phyloP scores from a whole-genome alignment of 345 rosid genomes.

The Eucalyptus tenuipes region DNA sequence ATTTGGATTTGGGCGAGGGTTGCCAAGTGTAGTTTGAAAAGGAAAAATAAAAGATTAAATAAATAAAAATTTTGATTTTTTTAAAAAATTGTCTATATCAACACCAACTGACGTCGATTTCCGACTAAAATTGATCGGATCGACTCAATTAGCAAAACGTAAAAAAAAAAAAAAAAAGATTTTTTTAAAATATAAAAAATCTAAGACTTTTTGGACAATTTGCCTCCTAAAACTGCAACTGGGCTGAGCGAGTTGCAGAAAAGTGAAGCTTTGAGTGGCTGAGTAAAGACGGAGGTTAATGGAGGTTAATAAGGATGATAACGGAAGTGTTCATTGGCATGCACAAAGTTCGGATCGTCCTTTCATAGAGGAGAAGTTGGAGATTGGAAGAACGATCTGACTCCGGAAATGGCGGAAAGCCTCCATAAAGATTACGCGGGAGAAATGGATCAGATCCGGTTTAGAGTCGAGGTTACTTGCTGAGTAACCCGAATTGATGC shows the following conservation, averaged over 20 bases:
- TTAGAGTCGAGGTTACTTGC: background rate
- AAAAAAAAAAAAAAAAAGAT: accelerated
- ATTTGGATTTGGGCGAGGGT: too few relatives aligned
- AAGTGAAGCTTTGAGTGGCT: background rate
- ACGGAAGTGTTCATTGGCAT: background rate
- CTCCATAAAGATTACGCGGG: accelerated
- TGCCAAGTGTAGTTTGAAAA: too few relatives aligned
- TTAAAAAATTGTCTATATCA: too few relatives aligned
- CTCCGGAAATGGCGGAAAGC: background rate
- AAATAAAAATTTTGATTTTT: too few relatives aligned
- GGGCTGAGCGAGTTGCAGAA: background rate
- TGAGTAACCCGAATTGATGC: background rate
- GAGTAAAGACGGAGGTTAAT: background rate
- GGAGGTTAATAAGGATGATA: background rate
- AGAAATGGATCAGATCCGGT: background rate
- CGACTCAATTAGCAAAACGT: accelerated
- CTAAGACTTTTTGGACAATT: too few relatives aligned
- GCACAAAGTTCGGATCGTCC: too few relatives aligned
- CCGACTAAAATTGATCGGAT: accelerated
- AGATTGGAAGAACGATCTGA: background rate
- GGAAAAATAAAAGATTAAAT: too few relatives aligned
- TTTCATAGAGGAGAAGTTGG: background rate
- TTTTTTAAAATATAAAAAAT: too few relatives aligned
- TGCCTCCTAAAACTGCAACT: background rate
- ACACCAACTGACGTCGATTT: accelerated